Evolutionary conservation across 164 flowering plant species (phyloP).

Genomic region (Umbilicus rupestris): DNA sequence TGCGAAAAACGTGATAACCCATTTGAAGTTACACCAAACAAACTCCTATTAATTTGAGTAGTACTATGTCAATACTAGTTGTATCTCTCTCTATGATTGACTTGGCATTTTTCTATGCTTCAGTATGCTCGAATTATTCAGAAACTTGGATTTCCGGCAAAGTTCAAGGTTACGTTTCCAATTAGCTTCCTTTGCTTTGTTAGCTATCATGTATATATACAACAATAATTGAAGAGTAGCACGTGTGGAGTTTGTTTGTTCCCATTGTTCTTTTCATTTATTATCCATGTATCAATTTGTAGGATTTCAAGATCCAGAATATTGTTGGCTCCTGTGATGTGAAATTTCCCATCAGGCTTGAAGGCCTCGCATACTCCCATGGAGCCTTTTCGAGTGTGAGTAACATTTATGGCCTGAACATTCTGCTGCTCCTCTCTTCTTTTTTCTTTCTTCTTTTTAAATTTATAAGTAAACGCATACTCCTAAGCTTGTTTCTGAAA

Average conservation of each 20-base stretch:
- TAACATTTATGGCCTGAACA: neutral
- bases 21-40: too few species aligned
- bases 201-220: neutral
- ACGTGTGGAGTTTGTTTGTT: neutral
- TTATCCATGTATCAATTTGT: neutral
- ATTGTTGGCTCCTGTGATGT: slow-evolving; percentile 91
- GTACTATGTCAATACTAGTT: too few species aligned
- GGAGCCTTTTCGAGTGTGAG: slow-evolving; percentile 82
- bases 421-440: neutral
- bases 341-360: slow-evolving; percentile 83
- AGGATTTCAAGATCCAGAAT: slow-evolving; percentile 92
- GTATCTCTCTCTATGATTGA: too few species aligned
- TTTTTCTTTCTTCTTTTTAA: neutral
- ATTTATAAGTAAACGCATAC: too few species aligned
- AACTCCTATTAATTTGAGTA: neutral
- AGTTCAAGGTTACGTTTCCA: slow-evolving; percentile 54
- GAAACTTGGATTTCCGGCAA: slow-evolving; percentile 88
- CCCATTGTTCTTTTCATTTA: too few species aligned
- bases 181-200: neutral
- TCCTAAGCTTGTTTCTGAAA: neutral
- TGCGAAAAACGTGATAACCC: too few species aligned
- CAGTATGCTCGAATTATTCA: slow-evolving; percentile 94
- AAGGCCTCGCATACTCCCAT: slow-evolving; percentile 79
- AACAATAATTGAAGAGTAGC: neutral
- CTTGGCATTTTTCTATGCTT: neutral